Base-by-base conservation (phyloP, 2,329 filamentous ascomycete species). In the Sporothrix euskadiensis region DNA sequence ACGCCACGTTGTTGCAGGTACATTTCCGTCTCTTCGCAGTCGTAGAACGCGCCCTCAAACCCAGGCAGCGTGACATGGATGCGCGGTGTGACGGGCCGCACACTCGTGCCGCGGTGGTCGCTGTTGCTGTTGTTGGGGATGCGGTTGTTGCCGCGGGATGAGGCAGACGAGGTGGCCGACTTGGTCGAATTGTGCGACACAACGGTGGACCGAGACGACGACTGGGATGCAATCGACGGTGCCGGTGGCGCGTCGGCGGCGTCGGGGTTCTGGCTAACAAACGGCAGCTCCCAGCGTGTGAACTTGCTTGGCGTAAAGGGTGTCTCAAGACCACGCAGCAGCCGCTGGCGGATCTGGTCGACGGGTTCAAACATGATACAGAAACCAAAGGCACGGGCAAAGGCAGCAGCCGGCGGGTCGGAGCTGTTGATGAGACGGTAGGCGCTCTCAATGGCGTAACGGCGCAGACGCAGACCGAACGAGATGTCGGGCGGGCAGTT, bases 41-140 rank as follows among this genome's bases (percentile, higher is more conserved):
- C 92, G 77, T 92, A 92, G 84, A 93, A 96, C 69, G 92, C 88
- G 4, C 92, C 92, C 74, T 91, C 87, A 75, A 90, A 92, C 0
- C 89, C 91, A 0, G 87, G 85, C 8, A 90, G 80, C 54, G 84
- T 85, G 75, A 88, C 85, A 26, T 82, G 82, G 76, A 91, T 83
- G 19, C 84, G 83, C 14, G 80, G 78, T 52, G 85, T 82, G 8
- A 90, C 26, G 81, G 77, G 59, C 22, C 61, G 61, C 12, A 74
- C 69, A 14, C 41, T 6, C 16, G 82, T 79, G 35, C 87, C 84
- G 22, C 83, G 80, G 1, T 83, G 80, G 0, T 81, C 77, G 41
- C 82, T 82, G 68, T 66, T 71, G 16, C 63, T 66, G 52, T 71
- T 71, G 41, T 69, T 74, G 19, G 57, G 52, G 41, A 16, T 59